Evolutionary conservation across 495 filamentous ascomycete genomes (phyloP).

Genomic region (Hyaloscypha hepaticicola): DNA sequence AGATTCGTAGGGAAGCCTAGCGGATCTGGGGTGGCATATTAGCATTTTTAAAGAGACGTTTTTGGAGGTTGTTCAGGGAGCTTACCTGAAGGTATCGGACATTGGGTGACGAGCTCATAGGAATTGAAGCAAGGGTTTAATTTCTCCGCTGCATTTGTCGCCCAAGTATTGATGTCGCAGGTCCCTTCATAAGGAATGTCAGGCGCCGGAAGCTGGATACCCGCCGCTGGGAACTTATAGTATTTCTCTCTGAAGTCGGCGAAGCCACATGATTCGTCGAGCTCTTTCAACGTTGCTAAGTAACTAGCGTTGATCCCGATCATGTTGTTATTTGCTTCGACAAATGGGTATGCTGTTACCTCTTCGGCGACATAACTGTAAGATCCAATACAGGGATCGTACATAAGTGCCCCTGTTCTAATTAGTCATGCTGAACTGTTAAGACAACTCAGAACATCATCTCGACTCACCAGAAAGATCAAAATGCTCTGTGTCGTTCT

Average conservation of each 20-base stretch:
- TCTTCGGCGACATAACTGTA: conserved; percentile 27
- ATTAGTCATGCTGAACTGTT: neutral
- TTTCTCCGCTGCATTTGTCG: conserved; percentile 44
- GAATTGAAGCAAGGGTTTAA: conserved; percentile 64
- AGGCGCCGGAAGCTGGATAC: conserved; percentile 43
- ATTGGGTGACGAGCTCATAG: conserved; percentile 44
- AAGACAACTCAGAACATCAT: neutral
- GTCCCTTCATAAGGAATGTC: neutral
- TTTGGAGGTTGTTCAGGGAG: neutral
- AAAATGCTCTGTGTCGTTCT: conserved; percentile 49
- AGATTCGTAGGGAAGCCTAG: conserved; percentile 26
- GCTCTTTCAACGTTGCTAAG: conserved; percentile 45
- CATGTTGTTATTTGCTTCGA: conserved; percentile 51
- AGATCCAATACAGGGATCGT: conserved; percentile 32
- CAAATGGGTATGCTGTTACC: conserved; percentile 44
- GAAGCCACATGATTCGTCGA: conserved; percentile 57
- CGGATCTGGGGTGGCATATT: conserved; percentile 32
- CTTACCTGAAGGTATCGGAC: neutral
- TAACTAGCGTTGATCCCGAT: conserved; percentile 58
- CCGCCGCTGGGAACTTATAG: conserved; percentile 53
- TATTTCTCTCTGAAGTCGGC: conserved; percentile 54
- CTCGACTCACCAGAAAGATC: conserved; percentile 41
- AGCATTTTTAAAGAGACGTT: neutral
- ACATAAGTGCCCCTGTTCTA: conserved; percentile 20
- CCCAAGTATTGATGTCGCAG: conserved; percentile 54